Percentiles rank a stretch among this genome's conserved stretches.
Evolutionary conservation across 2,329 filamentous ascomycete genomes (phyloP).

Genomic region (Colletotrichum cereale): DNA sequence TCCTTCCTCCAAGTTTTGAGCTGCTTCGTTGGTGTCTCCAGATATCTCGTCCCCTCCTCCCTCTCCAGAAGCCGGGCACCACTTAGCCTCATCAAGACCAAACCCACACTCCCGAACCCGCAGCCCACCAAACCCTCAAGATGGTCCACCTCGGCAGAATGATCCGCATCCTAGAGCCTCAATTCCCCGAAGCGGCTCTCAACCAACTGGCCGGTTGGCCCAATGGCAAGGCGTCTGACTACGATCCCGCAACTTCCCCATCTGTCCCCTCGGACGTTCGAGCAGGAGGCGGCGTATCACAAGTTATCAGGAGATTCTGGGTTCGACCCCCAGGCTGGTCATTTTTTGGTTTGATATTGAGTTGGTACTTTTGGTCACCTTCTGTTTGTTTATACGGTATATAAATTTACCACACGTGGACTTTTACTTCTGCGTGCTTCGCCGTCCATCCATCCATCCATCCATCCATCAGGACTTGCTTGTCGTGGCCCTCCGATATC

Average conservation of each 20-base stretch:
- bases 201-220: conserved; percentile 44
- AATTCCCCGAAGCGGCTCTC: not conserved
- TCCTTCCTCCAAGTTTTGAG: not conserved
- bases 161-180: not conserved
- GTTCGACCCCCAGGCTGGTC: conserved; percentile 41
- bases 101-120: not conserved
- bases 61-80: not conserved
- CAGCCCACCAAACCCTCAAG: not conserved
- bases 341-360: not conserved
- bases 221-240: conserved; percentile 57
- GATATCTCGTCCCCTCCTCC: not conserved
- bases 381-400: too few species aligned
- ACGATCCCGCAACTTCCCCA: conserved; percentile 43
- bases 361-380: not conserved
- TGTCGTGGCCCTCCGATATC: conserved; percentile 7
- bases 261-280: not conserved
- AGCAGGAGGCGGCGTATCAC: not conserved
- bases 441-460: not conserved
- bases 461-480: not conserved
- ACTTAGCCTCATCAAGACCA: not conserved
- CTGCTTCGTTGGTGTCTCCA: not conserved
- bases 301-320: conserved; percentile 39
- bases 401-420: not conserved
- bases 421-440: not conserved
- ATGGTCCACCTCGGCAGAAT: not conserved